Conservation (phyloP, 202 grass and related monocot genomes). For the Setaria viridis region DNA sequence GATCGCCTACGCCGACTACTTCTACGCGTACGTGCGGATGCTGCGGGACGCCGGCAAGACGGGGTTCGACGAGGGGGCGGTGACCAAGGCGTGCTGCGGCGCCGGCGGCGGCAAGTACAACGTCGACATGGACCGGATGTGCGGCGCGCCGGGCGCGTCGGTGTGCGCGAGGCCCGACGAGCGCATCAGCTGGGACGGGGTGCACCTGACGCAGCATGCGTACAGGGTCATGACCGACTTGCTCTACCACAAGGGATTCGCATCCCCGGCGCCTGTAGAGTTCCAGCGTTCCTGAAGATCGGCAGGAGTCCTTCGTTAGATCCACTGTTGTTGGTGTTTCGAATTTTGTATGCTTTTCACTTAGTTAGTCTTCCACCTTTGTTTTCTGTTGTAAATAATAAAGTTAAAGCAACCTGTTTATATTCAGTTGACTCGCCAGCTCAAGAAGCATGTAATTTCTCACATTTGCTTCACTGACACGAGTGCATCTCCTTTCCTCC, state of each 20-base stretch:
- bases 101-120: too few relatives aligned
- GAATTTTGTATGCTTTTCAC: too few relatives aligned
- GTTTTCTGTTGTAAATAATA: too few relatives aligned
- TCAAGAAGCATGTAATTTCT: background rate
- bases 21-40: slow-evolving; percentile 46
- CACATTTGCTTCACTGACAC: background rate
- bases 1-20: slow-evolving; percentile 63
- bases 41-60: slow-evolving; percentile 20
- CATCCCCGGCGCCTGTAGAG: too few relatives aligned
- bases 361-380: too few relatives aligned
- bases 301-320: background rate
- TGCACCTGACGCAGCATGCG: slow-evolving; percentile 42
- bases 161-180: background rate
- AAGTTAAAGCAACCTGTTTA: too few relatives aligned
- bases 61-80: too few relatives aligned
- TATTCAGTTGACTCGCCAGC: too few relatives aligned
- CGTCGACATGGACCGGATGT: too few relatives aligned
- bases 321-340: too few relatives aligned
- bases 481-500: background rate
- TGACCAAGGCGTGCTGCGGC: too few relatives aligned
- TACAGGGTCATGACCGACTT: slow-evolving; percentile 14
- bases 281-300: background rate
- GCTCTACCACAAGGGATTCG: slow-evolving; percentile 13
- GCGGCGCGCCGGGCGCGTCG: background rate
- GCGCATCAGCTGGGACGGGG: slow-evolving; percentile 39